Percentiles rank a stretch among this genome's conserved stretches.
Conservation (phyloP, 352 stramenopile genomes). For the Phytophthora quininea region DNA sequence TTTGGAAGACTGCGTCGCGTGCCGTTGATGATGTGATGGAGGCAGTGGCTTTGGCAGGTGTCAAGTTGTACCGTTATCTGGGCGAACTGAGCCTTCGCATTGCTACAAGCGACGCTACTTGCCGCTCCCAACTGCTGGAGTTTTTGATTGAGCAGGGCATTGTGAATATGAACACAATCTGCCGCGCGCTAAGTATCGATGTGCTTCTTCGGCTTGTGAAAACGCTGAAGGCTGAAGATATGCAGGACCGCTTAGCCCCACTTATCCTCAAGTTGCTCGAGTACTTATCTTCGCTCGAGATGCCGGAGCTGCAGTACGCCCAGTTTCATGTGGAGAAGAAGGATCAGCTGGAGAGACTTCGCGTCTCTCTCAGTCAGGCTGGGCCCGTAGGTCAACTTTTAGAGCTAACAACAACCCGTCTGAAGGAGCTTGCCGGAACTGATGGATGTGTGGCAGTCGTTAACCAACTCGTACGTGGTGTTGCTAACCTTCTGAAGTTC, state of each 20-base stretch:
- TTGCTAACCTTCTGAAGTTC: slow-evolving; percentile 68
- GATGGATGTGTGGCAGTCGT: slow-evolving; percentile 55
- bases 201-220: slow-evolving; percentile 77
- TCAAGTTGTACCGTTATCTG: slow-evolving; percentile 80
- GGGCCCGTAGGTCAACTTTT: slow-evolving; percentile 79
- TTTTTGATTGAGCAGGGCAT: slow-evolving; percentile 79
- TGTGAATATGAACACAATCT: slow-evolving; percentile 69
- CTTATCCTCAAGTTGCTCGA: slow-evolving; percentile 74
- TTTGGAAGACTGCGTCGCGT: slow-evolving; percentile 73
- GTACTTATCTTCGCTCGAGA: slow-evolving; percentile 84
- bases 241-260: slow-evolving; percentile 61
- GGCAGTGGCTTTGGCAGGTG: slow-evolving; percentile 54
- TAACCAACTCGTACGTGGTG: slow-evolving; percentile 51
- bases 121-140: slow-evolving; percentile 58
- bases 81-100: slow-evolving; percentile 79
- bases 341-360: slow-evolving; percentile 77
- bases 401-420: slow-evolving; percentile 55
- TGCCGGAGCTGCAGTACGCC: slow-evolving; percentile 84
- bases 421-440: slow-evolving; percentile 58
- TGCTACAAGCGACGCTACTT: slow-evolving; percentile 50
- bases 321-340: slow-evolving; percentile 90
- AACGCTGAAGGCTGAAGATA: slow-evolving; percentile 50
- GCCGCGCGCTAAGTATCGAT: slow-evolving; percentile 71
- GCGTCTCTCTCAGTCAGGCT: slow-evolving; percentile 76
- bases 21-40: slow-evolving; percentile 86